Percentiles rank a stretch among this genome's conserved stretches.
These are phyloP conservation scores for Termitomyces sp. DNA, from an alignment of 768 basidiomycete genomes.

Conservation along the genomic window DNA sequence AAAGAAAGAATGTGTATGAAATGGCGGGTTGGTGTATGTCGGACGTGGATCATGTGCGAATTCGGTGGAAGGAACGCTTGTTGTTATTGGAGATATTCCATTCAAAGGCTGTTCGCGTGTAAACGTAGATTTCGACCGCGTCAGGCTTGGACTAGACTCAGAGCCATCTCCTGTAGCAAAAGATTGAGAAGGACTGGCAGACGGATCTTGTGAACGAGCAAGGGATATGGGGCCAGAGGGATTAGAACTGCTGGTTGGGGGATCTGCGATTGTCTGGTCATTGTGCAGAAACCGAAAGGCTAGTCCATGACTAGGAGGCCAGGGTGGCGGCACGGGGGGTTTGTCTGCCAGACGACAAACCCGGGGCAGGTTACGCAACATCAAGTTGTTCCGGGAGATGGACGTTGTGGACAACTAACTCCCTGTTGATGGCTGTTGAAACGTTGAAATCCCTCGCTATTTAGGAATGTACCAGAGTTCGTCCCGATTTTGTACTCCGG, in stretches of 20 bases:
- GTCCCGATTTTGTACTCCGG: background rate
- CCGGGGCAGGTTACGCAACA: conserved; percentile 16
- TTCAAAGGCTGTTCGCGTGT: conserved; percentile 15
- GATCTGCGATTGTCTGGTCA: conserved; percentile 17
- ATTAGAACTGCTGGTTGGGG: conserved; percentile 1
- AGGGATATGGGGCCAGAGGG: conserved; percentile 12
- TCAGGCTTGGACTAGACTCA: conserved; percentile 7
- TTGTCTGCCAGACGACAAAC: conserved; percentile 14
- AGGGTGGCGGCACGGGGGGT: background rate
- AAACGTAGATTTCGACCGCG: conserved; percentile 11
- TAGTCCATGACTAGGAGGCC: background rate
- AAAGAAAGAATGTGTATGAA: conserved; percentile 82
- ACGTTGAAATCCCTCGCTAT: background rate
- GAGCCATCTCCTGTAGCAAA: conserved; percentile 9
- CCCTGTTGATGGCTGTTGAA: conserved; percentile 10
- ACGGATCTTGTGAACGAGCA: conserved; percentile 15
- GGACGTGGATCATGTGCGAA: conserved; percentile 24
- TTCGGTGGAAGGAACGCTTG: conserved; percentile 21
- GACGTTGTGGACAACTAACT: conserved; percentile 5
- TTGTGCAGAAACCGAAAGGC: conserved; percentile 12
- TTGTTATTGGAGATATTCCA: conserved; percentile 14
- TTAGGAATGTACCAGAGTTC: background rate
- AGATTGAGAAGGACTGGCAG: conserved; percentile 8
- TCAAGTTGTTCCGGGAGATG: conserved; percentile 1
- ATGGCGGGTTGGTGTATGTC: conserved; percentile 67